Base-by-base conservation (phyloP, 1,139 yeast genomes). In the Blastobotrys proliferans region DNA sequence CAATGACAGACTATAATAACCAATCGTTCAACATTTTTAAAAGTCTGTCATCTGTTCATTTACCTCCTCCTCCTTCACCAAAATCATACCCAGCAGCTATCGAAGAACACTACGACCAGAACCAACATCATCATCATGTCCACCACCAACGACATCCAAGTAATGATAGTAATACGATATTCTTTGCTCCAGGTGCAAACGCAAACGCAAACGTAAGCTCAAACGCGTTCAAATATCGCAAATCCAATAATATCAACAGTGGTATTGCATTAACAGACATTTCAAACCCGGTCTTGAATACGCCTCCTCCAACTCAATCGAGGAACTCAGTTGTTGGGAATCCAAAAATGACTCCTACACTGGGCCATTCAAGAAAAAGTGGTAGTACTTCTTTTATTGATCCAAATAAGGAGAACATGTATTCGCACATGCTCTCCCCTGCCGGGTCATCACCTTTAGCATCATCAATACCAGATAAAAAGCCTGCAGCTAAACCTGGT, bases 1-100 rank as follows among this genome's bases (percentile, higher is more conserved):
- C 8, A n/a, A 38, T 38, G 42, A 32, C 42, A 13, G 36, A 38
- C 26, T 38, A 38, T 19, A 33, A 21, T 16, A 16, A 30, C n/a
- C 35, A 38, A 11, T 37, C 39, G 19, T 61, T 68, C 28, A 69
- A 68, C 51, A 52, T 69, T 43, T 55, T 68, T 52, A 67, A 67
- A 52, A 68, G 73, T 18, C 55, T 69, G 49, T 63, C 68, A 14
- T 68, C 73, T 24, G 71, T 69, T 19, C 70, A 69, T 44, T 61
- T 69, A 22, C 73, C 73, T 11, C 73, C 73, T 9, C 73, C 73
- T 1, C 72, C 72, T 5, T 56, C 68, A 20, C 17, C 41, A 19
- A 29, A 38, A 34, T 31, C 34, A 11, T 32, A 27, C 11, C 34
- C 42, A 30, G 24, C 17, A 11, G 16, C 30, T 13, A 34, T 20